phyloP scores from a whole-genome alignment of 1,284 basidiomycete species.

The Cryptococcus sp. region DNA sequence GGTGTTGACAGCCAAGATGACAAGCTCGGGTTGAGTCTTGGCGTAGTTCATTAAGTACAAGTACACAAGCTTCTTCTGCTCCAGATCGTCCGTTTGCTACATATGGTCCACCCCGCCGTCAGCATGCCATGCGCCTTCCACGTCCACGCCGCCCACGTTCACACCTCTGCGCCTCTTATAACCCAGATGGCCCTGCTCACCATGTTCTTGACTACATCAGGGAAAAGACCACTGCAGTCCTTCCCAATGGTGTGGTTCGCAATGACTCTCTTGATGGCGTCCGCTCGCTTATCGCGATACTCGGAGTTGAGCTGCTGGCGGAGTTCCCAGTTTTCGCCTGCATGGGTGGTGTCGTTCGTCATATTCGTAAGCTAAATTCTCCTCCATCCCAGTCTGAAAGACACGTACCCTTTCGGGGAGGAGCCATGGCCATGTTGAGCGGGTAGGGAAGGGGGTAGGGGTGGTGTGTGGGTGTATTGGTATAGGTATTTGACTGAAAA shows the following conservation, averaged over 20 bases:
- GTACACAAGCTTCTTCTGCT: slow-evolving; percentile 70
- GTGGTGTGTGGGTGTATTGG: neutral
- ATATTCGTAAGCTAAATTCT: neutral
- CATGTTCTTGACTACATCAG: slow-evolving; percentile 99
- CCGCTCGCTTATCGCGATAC: slow-evolving; percentile 90
- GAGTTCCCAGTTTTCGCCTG: slow-evolving; percentile 89
- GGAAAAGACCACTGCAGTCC: slow-evolving; percentile 94
- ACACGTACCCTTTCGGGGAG: slow-evolving; percentile 24
- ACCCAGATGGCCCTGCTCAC: slow-evolving; percentile 25
- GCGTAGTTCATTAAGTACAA: slow-evolving; percentile 99
- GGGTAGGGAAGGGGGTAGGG: neutral
- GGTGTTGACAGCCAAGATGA: slow-evolving; percentile 97
- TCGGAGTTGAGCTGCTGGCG: slow-evolving; percentile 93
- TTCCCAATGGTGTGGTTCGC: slow-evolving; percentile 96
- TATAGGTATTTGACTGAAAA: neutral
- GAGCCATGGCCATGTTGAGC: slow-evolving; percentile 19
- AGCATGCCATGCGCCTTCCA: neutral
- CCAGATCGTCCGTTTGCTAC: slow-evolving; percentile 53
- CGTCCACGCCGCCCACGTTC: neutral
- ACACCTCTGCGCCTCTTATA: slow-evolving; percentile 7
- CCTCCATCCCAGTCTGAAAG: neutral
- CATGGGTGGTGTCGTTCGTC: neutral
- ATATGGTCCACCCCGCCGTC: neutral
- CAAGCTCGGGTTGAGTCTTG: slow-evolving; percentile 94
- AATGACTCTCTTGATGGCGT: slow-evolving; percentile 96